These are phyloP conservation scores for Drechslera avenae DNA, from an alignment of 2,329 filamentous ascomycete genomes.

Conservation along the genomic window DNA sequence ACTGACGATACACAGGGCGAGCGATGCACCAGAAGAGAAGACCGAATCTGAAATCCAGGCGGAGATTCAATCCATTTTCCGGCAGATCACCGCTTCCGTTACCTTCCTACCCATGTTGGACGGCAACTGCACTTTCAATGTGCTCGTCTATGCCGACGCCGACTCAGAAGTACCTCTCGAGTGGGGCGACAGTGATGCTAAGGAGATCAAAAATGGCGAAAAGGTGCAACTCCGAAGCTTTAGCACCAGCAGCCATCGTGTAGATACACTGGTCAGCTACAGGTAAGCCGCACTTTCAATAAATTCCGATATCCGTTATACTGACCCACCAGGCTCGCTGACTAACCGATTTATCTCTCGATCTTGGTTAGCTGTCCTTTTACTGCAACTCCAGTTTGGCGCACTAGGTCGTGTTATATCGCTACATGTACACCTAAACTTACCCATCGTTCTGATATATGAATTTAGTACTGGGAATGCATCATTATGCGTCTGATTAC, in stretches of 20 bases:
- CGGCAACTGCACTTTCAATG: conserved; percentile 97
- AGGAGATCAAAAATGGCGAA: conserved; percentile 93
- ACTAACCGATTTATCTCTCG: conserved; percentile 13
- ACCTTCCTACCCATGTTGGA: conserved; percentile 94
- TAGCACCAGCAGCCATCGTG: conserved; percentile 90
- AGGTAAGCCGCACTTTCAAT: conserved; percentile 50
- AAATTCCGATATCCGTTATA: not conserved
- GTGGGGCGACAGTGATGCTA: conserved; percentile 98
- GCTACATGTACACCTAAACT: no score
- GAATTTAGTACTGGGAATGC: no score
- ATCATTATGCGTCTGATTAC: no score
- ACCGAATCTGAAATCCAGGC: conserved; percentile 92
- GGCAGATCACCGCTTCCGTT: conserved; percentile 96
- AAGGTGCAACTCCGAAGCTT: conserved; percentile 95
- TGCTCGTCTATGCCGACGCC: conserved; percentile 95
- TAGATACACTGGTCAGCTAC: conserved; percentile 96
- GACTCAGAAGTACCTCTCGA: conserved; percentile 96
- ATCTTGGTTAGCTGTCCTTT: not conserved
- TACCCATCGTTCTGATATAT: no score
- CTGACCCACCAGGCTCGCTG: conserved; percentile 32
- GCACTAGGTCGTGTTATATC: not conserved
- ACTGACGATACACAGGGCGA: conserved; percentile 33
- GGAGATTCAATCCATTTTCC: conserved; percentile 95
- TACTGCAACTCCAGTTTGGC: not conserved
- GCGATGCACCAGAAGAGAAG: conserved; percentile 65